Conservation (phyloP, 2,329 filamentous ascomycete genomes). For the Aspergillus carbonarius region DNA sequence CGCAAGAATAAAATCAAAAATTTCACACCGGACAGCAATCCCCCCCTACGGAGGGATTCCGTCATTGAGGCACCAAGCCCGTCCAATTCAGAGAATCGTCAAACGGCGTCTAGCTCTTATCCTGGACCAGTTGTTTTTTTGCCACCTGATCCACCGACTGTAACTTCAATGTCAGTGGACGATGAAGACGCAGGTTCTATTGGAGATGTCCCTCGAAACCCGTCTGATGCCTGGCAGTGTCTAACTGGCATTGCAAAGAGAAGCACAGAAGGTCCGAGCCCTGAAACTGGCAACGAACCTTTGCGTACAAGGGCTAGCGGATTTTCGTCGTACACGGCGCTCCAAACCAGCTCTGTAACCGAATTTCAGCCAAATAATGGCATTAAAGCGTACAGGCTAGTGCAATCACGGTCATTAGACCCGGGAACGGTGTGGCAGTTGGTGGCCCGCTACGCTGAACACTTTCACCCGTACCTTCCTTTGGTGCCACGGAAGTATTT, state of each 20-base stretch:
- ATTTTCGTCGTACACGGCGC: conserved; percentile 25
- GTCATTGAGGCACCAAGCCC: conserved; percentile 27
- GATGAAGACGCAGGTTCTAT: conserved; percentile 45
- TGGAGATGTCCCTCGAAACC: conserved; percentile 45
- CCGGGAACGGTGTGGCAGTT: conserved; percentile 53
- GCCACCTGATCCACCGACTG: conserved; percentile 31
- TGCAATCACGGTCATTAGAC: conserved; percentile 48
- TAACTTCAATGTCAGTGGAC: conserved; percentile 28
- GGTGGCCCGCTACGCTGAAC: conserved; percentile 59
- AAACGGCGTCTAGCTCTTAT: conserved; percentile 29
- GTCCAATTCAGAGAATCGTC: conserved; percentile 26
- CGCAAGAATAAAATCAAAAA: conserved; percentile 52
- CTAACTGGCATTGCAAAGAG: conserved; percentile 47
- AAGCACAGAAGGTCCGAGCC: conserved; percentile 25
- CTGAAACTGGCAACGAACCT: conserved; percentile 24
- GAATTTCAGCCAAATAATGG: conserved; percentile 32
- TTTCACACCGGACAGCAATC: conserved; percentile 28
- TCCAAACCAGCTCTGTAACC: conserved; percentile 27
- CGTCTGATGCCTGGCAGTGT: conserved; percentile 51
- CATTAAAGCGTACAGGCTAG: conserved; percentile 44
- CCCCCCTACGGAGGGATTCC: conserved; percentile 27
- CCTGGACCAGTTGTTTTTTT: conserved; percentile 36
- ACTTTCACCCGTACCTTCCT: conserved; percentile 70
- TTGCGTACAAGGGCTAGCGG: conserved; percentile 22
- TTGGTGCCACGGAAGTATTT: conserved; percentile 63